Evolutionary conservation across 2,329 filamentous ascomycete species (phyloP).

Genomic region (Tothia fuscella): DNA sequence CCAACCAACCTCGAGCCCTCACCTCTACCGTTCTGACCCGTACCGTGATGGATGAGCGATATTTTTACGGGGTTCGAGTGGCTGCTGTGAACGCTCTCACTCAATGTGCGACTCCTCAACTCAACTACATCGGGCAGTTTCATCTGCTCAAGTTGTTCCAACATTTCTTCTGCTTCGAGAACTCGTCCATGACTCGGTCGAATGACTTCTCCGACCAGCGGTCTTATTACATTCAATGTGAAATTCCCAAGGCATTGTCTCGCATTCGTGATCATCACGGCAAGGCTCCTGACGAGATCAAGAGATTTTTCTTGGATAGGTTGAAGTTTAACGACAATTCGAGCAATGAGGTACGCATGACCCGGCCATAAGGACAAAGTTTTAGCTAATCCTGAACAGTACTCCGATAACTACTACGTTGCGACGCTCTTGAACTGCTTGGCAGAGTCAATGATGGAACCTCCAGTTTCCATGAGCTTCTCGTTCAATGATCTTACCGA

Average conservation of each 20-base stretch:
- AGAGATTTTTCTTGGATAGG: slow-evolving; percentile 77
- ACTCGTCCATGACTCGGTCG: slow-evolving; percentile 64
- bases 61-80: slow-evolving; percentile 84
- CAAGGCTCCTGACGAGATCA: slow-evolving; percentile 65
- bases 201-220: slow-evolving; percentile 88
- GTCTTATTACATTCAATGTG: slow-evolving; percentile 71
- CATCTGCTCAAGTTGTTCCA: slow-evolving; percentile 81
- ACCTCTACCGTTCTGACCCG: slow-evolving; percentile 81
- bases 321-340: slow-evolving; percentile 91
- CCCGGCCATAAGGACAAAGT: neutral
- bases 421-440: slow-evolving; percentile 61
- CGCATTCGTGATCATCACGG: slow-evolving; percentile 63
- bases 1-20: slow-evolving; percentile 59
- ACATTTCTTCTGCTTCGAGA: slow-evolving; percentile 75
- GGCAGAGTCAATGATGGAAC: slow-evolving; percentile 39
- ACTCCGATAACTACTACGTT: slow-evolving; percentile 83
- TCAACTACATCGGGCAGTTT: slow-evolving; percentile 65
- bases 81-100: slow-evolving; percentile 72
- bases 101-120: slow-evolving; percentile 58
- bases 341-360: slow-evolving; percentile 49
- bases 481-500: slow-evolving; percentile 32
- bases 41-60: slow-evolving; percentile 81
- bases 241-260: slow-evolving; percentile 71
- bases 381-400: slow-evolving; percentile 31
- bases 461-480: slow-evolving; percentile 14